These are phyloP conservation scores for Chamaecrista fasciculata DNA, from an alignment of 306 rosid species.

Conservation along the genomic window DNA sequence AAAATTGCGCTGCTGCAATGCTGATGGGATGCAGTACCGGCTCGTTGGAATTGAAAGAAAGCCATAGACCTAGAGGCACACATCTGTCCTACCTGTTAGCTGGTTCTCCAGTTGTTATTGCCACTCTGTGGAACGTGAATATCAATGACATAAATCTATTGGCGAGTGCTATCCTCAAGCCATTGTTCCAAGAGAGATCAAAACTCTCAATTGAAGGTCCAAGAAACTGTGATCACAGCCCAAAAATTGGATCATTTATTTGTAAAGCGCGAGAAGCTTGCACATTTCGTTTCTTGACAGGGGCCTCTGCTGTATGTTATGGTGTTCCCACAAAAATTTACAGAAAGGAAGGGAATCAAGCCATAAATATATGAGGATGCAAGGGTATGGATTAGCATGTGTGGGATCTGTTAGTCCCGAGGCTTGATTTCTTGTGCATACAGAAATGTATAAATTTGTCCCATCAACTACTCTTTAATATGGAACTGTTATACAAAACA, in stretches of 20 bases:
- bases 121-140: constrained; percentile 92
- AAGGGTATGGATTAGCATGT: too few species aligned
- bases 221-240: constrained; percentile 51
- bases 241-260: constrained; percentile 76
- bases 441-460: too few species aligned
- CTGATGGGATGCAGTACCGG: constrained; percentile 97
- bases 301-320: constrained; percentile 88
- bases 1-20: constrained; percentile 78
- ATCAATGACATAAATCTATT: constrained; percentile 85
- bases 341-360: constrained; percentile 37
- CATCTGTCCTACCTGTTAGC: constrained; percentile 79
- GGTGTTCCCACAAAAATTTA: constrained; percentile 87
- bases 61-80: constrained; percentile 71
- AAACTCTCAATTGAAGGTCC: constrained; percentile 39
- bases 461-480: too few species aligned
- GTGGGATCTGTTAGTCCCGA: too few species aligned
- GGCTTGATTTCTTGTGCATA: too few species aligned
- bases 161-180: constrained; percentile 67
- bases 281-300: constrained; percentile 72
- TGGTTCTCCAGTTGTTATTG: constrained; percentile 74
- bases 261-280: constrained; percentile 80
- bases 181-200: constrained; percentile 74
- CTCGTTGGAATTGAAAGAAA: constrained; percentile 64
- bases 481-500: too few species aligned
- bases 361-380: too few species aligned